Evolutionary conservation across 2,329 filamentous ascomycete species (phyloP), one percentile per base, ranked within the genome.

Genomic region (Venturia aucupariae): DNA sequence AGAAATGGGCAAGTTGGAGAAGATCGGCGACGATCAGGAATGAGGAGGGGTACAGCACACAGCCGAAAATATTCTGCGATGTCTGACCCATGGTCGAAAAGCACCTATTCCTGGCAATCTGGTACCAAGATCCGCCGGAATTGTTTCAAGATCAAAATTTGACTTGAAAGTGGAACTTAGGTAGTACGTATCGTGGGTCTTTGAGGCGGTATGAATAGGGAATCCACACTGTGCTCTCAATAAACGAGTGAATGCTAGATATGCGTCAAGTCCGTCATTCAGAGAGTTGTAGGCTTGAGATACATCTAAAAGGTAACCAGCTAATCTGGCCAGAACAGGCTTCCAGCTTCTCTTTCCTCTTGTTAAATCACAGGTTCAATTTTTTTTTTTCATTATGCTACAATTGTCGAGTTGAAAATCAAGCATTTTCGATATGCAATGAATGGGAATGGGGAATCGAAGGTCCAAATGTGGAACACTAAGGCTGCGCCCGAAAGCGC

Each of bases 1-100:
- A 66, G 90, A 94, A 65, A 90, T 92, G 85, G 93, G 92, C 69
- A 96, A 95, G 81, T 79, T 99, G 69, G 91, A 97, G 82, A 97
- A 97, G 85, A 85, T 97, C 73, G 90, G 87, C 17, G 89, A 95
- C 70, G 88, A 90, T 35, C n/a, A 60, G n/a, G 38, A 60, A 27
- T 44, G 51, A 35, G 44, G n/a, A 51, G 27, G 22, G 46, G 22
- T 27, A 27, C 22, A 27, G 44, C 44, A 48, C 24, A 48, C n/a
- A 27, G n/a, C 11, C 27, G 46, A 22, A 46, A 46, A 11, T 15
- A 4, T 22, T 22, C 19, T n/a, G 42, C 8, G 4, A 46, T 7
- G 5, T 27, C 3, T 10, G 17, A 51, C 1, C 3, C 24, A 27
- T n/a, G 11, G 13, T 24, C 22, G 17, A 51, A 15, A 51, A 27